phyloP scores from a whole-genome alignment of 805 yeast species.

The Candida rishiriensis region DNA sequence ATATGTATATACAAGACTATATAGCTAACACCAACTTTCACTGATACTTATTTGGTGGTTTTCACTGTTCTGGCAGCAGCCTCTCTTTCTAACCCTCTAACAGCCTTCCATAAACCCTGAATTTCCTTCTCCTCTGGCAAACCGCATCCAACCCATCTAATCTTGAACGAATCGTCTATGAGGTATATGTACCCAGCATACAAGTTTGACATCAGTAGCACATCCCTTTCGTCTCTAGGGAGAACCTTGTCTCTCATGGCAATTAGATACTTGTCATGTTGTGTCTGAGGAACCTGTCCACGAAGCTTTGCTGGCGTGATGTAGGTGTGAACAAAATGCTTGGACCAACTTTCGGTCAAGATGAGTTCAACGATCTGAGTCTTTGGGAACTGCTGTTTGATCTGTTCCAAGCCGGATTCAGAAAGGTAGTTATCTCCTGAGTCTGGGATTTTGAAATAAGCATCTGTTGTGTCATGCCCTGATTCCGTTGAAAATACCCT shows the following conservation, averaged over 20 bases:
- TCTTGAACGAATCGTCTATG: slow-evolving; percentile 66
- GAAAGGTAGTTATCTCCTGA: slow-evolving; percentile 38
- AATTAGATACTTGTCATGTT: slow-evolving; percentile 55
- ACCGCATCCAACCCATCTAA: slow-evolving; percentile 93
- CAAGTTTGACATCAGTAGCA: slow-evolving; percentile 62
- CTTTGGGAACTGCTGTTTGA: slow-evolving; percentile 40
- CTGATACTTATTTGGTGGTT: too few species aligned
- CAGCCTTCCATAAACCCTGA: slow-evolving; percentile 59
- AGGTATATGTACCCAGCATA: slow-evolving; percentile 82
- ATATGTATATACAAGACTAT: too few species aligned
- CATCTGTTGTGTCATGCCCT: slow-evolving; percentile 63
- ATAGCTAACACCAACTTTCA: too few species aligned
- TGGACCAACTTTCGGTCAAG: slow-evolving; percentile 68
- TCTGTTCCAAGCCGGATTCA: slow-evolving; percentile 36
- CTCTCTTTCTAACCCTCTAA: slow-evolving; percentile 55
- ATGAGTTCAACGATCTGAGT: slow-evolving; percentile 75
- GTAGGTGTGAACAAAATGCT: slow-evolving; percentile 57
- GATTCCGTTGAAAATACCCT: slow-evolving; percentile 62
- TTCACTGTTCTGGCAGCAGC: not conserved
- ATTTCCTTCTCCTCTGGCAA: slow-evolving; percentile 65
- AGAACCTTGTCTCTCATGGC: slow-evolving; percentile 54
- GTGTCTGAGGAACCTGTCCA: slow-evolving; percentile 20
- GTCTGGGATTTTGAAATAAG: slow-evolving; percentile 48
- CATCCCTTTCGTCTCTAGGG: slow-evolving; percentile 51
- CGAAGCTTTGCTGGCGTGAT: slow-evolving; percentile 39